phyloP scores from a whole-genome alignment of 352 stramenopile species.

The Phytopythium sindhum region DNA sequence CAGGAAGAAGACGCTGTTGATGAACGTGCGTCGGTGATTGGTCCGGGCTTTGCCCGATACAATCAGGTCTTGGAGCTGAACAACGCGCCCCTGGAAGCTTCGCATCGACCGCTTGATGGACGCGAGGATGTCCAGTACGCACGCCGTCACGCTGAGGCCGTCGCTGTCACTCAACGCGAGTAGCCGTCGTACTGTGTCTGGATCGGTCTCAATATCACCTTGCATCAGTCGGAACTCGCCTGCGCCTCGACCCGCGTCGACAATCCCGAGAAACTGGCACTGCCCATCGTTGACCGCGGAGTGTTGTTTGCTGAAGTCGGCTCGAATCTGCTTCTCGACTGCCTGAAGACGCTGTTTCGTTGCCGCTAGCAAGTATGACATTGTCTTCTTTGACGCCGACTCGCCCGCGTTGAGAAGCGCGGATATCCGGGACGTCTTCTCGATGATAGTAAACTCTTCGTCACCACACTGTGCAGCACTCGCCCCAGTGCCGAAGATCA shows the following conservation, averaged over 20 bases:
- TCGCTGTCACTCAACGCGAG: slow-evolving; percentile 49
- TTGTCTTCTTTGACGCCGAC: slow-evolving; percentile 14
- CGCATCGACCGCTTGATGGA: slow-evolving; percentile 37
- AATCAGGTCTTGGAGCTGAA: slow-evolving; percentile 32
- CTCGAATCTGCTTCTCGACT: slow-evolving; percentile 12
- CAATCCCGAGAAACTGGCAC: background rate
- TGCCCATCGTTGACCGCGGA: background rate
- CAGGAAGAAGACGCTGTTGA: slow-evolving; percentile 47
- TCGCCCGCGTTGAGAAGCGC: slow-evolving; percentile 15
- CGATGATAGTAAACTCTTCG: slow-evolving; percentile 11
- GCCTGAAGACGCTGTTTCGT: slow-evolving; percentile 10
- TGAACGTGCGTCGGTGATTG: slow-evolving; percentile 57
- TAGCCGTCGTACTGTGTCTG: slow-evolving; percentile 16
- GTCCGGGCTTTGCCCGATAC: slow-evolving; percentile 38
- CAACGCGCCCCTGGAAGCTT: slow-evolving; percentile 30
- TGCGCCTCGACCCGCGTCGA: background rate
- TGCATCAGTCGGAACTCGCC: background rate
- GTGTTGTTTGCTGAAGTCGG: slow-evolving; percentile 24
- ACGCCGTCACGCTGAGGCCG: slow-evolving; percentile 55
- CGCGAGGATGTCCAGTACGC: slow-evolving; percentile 54
- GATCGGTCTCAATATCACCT: slow-evolving; percentile 6
- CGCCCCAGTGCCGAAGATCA: slow-evolving; percentile 16
- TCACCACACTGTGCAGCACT: background rate
- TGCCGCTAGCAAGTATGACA: slow-evolving; percentile 16
- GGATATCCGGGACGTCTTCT: slow-evolving; percentile 23